These are phyloP conservation scores for Wickerhamomyces sydowiorum DNA, from an alignment of 805 yeast species.

Conservation along the genomic window DNA sequence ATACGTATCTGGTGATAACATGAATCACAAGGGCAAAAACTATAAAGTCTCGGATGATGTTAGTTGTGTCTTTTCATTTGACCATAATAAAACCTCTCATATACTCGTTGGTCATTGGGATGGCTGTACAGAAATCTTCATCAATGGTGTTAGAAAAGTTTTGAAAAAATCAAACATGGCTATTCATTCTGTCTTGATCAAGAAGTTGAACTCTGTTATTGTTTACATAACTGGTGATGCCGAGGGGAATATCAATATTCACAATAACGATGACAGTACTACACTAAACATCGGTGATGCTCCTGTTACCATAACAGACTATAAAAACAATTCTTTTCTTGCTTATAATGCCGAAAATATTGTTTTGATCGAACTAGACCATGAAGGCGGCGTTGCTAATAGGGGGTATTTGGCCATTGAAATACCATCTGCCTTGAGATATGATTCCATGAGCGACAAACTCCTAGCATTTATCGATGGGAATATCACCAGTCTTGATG, in stretches of 20 bases:
- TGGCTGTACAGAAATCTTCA: slow-evolving; percentile 10
- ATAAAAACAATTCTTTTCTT: slow-evolving; percentile 4
- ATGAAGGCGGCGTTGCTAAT: slow-evolving; percentile 1
- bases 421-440: slow-evolving; percentile 6
- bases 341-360: slow-evolving; percentile 16
- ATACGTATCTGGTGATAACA: not conserved
- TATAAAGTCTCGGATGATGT: slow-evolving; percentile 9
- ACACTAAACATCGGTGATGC: slow-evolving; percentile 15
- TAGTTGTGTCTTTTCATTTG: slow-evolving; percentile 7
- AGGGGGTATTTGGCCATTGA: slow-evolving; percentile 16
- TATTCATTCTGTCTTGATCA: slow-evolving; percentile 14
- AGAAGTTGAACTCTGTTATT: slow-evolving; percentile 1
- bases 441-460: not conserved
- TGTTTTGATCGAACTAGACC: slow-evolving; percentile 4
- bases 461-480: slow-evolving; percentile 1
- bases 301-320: slow-evolving; percentile 17
- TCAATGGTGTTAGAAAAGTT: slow-evolving; percentile 4
- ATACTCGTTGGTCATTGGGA: slow-evolving; percentile 20
- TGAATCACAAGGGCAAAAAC: not conserved
- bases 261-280: not conserved
- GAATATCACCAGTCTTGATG: too few species aligned
- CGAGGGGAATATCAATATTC: slow-evolving; percentile 14
- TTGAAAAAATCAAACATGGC: slow-evolving; percentile 7
- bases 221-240: slow-evolving; percentile 17
- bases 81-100: not conserved